phyloP scores from a whole-genome alignment of 805 yeast genomes.

The Wickerhamomyces subpelliculosus region DNA sequence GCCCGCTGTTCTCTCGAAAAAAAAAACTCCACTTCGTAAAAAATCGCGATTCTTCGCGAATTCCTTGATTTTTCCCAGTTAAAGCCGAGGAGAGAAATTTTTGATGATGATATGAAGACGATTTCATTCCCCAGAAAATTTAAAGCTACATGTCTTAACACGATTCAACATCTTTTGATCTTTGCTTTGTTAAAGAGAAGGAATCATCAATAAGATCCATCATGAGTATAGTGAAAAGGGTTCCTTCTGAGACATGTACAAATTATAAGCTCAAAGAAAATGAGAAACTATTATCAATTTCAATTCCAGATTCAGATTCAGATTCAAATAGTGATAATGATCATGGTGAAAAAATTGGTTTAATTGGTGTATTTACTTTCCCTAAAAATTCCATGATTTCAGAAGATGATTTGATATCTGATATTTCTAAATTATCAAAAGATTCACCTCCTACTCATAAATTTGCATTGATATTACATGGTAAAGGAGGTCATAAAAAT shows the following conservation, averaged over 20 bases:
- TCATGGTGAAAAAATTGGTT: too few species aligned
- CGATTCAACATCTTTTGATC: too few species aligned
- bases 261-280: slow-evolving; percentile 16
- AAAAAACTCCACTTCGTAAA: too few species aligned
- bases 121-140: too few species aligned
- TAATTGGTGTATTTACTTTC: slow-evolving; percentile 30
- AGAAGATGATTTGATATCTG: slow-evolving; percentile 11
- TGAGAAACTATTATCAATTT: slow-evolving; percentile 20
- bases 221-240: slow-evolving; percentile 5
- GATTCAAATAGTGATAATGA: slow-evolving; percentile 17
- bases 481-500: slow-evolving; percentile 79
- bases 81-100: too few species aligned
- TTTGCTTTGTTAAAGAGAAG: too few species aligned
- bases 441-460: slow-evolving; percentile 34
- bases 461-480: slow-evolving; percentile 67
- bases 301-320: slow-evolving; percentile 16
- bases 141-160: too few species aligned
- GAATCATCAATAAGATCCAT: not conserved
- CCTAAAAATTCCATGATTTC: slow-evolving; percentile 22
- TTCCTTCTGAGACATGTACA: slow-evolving; percentile 14
- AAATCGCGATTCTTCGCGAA: too few species aligned
- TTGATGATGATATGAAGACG: too few species aligned
- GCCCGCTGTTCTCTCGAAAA: too few species aligned
- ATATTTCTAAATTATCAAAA: slow-evolving; percentile 6
- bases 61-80: too few species aligned